Evolutionary conservation across 192 early-diverging fungal genomes (phyloP).

Genomic region (Obelidium mucronatum): DNA sequence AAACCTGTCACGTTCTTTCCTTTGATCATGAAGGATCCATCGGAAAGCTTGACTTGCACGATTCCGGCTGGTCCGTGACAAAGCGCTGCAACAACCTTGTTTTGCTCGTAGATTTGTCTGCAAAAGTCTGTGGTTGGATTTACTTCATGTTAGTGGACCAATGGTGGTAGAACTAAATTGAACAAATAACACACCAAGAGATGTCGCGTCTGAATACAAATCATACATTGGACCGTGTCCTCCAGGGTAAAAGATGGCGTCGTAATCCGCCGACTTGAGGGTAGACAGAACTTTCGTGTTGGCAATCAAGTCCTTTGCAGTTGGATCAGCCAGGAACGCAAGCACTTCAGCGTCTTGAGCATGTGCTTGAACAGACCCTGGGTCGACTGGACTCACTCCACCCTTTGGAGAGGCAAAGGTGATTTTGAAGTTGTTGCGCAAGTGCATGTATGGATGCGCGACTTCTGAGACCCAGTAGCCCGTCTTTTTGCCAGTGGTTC

Average conservation of each 20-base stretch:
- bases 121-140: slow-evolving; percentile 15
- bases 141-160: too few species aligned
- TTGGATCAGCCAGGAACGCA: slow-evolving; percentile 49
- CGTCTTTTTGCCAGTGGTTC: slow-evolving; percentile 39
- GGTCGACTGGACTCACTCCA: slow-evolving; percentile 61
- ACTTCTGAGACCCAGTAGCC: slow-evolving; percentile 53
- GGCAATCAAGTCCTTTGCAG: slow-evolving; percentile 39
- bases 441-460: slow-evolving; percentile 59
- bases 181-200: slow-evolving; percentile 25
- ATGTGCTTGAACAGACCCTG: slow-evolving; percentile 51
- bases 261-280: slow-evolving; percentile 49
- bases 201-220: slow-evolving; percentile 50
- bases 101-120: slow-evolving; percentile 54
- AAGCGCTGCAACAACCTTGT: slow-evolving; percentile 57
- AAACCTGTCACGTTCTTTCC: slow-evolving; percentile 79
- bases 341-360: slow-evolving; percentile 48
- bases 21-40: slow-evolving; percentile 65
- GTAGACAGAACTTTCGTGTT: slow-evolving; percentile 53
- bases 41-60: slow-evolving; percentile 62
- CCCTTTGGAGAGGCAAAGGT: slow-evolving; percentile 63
- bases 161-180: neutral
- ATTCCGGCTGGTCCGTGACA: slow-evolving; percentile 77
- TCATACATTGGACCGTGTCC: slow-evolving; percentile 70
- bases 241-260: slow-evolving; percentile 61
- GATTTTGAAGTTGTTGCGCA: slow-evolving; percentile 55